These are phyloP conservation scores for Fraxinus excelsior DNA, from an alignment of 257 asterid species.

Conservation along the genomic window DNA sequence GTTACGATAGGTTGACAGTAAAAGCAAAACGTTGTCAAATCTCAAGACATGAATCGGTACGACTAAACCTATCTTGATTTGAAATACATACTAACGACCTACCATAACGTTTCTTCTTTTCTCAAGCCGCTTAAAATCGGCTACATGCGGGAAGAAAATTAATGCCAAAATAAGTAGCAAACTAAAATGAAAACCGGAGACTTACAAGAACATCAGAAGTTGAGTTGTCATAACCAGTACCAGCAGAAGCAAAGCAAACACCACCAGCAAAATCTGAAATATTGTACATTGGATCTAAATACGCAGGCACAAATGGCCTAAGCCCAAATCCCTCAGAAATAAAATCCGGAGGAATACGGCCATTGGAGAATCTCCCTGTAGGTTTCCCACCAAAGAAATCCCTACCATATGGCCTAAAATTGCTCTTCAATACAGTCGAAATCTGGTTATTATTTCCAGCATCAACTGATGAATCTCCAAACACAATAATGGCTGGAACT, in stretches of 20 bases:
- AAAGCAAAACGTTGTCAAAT: not conserved
- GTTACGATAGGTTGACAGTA: not conserved
- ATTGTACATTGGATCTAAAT: constrained; percentile 61
- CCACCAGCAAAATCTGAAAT: constrained; percentile 75
- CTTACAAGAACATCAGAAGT: constrained; percentile 86
- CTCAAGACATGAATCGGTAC: not conserved
- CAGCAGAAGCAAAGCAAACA: constrained; percentile 92
- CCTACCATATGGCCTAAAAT: constrained; percentile 86
- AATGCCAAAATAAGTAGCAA: not conserved
- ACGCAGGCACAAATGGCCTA: constrained; percentile 87
- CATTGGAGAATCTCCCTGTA: constrained; percentile 86
- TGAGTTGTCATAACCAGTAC: constrained; percentile 80
- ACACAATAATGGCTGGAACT: constrained; percentile 83
- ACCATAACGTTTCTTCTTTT: not conserved
- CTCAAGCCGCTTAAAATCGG: not conserved
- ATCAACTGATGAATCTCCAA: constrained; percentile 90
- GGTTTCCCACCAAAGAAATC: constrained; percentile 73
- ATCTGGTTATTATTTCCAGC: constrained; percentile 86
- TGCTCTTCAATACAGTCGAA: constrained; percentile 73
- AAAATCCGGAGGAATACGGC: constrained; percentile 83
- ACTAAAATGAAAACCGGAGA: not conserved
- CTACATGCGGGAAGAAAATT: not conserved
- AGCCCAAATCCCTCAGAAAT: constrained; percentile 82
- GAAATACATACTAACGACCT: not conserved
- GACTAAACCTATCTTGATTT: not conserved